Evolutionary conservation across 2,329 filamentous ascomycete species (phyloP).

Genomic region (Pyrenochaeta sp.): DNA sequence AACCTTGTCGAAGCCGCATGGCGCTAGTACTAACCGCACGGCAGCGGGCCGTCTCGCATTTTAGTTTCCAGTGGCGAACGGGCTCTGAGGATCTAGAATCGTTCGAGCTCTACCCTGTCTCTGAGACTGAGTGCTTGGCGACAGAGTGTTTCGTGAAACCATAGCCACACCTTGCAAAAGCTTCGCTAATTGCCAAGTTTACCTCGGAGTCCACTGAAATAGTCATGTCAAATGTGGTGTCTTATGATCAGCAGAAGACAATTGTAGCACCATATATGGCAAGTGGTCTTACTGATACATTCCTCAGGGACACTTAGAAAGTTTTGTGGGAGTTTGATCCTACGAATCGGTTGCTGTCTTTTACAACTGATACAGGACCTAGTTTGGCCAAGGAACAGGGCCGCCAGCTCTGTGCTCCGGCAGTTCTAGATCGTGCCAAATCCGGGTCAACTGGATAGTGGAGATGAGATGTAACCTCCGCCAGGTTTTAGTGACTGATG

Average conservation of each 20-base stretch:
- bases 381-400: too few species aligned
- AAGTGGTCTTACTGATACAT: too few species aligned
- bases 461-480: neutral
- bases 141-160: neutral
- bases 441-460: neutral
- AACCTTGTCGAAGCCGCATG: neutral
- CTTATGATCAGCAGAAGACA: too few species aligned
- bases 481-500: neutral
- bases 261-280: too few species aligned
- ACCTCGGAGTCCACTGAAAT: neutral
- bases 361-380: too few species aligned
- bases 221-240: too few species aligned
- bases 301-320: too few species aligned
- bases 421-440: neutral
- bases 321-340: too few species aligned
- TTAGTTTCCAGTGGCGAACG: neutral
- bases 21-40: neutral
- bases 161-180: too few species aligned
- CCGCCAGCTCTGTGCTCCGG: too few species aligned
- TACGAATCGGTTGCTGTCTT: too few species aligned
- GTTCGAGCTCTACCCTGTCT: neutral
- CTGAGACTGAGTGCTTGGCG: too few species aligned
- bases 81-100: neutral
- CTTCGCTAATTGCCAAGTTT: neutral
- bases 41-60: neutral